Base-by-base conservation (phyloP, 2,329 filamentous ascomycete genomes). In the Claviceps purpurea region DNA sequence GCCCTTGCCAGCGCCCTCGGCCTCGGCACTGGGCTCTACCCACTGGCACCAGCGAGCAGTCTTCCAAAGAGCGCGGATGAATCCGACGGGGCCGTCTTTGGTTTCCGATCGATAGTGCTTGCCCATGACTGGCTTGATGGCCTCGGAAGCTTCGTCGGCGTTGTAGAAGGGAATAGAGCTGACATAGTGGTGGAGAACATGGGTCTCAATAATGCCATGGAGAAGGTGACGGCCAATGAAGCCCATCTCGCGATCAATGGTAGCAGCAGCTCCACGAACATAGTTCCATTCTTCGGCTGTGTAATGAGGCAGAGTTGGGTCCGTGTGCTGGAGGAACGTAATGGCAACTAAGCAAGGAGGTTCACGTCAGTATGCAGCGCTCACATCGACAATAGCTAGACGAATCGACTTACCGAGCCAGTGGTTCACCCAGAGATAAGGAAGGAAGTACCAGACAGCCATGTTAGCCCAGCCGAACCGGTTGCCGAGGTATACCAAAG, bases 391-490 rank as follows among this genome's bases (percentile, higher is more conserved):
- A 7, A 22, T 47, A 22, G 6, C 8, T 16, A 20, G 47, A 30
- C 8, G 22, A 11, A 5, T 26, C 47, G 24, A 78, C 87, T 78
- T 82, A 93, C 88, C 87, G 52, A 97, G 85, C 91, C 91, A 97
- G 81, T 96, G 89, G 80, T 97, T 95, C 52, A 96, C 90, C 91
- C 91, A 96, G 56, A 96, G 77, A 69, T 97, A 98, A 40, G 93
- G 93, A 54, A 94, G 65, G 64, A 90, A 82, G 73, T 98, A 98
- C 91, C 93, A 97, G 57, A 98, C 85, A 55, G 87, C 73, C 67
- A 97, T 75, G 75, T 96, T 97, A 65, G 75, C 68, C 76, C 83
- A 91, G 64, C 93, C 93, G 61, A 84, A 96, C 52, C 71, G 86
- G 68, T 82, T 82, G 62, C 83, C 83, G 58, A 96, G 74, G 62